A percentile compares a stretch with the other conserved stretches of the same genome.
Conservation (phyloP, 345 rosid species). For the Eucalyptus curtisii region DNA sequence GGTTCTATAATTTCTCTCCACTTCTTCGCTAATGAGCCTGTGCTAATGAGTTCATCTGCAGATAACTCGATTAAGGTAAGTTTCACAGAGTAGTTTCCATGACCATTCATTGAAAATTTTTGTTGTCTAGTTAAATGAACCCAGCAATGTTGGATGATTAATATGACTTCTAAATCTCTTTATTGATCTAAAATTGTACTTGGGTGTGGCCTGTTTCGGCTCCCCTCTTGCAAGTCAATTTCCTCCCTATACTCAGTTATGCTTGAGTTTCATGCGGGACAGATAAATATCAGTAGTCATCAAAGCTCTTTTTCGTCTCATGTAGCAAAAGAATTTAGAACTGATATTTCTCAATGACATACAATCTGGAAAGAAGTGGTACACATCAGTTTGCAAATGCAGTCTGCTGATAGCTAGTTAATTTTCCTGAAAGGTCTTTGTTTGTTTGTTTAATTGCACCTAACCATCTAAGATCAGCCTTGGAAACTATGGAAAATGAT, state of each 20-base stretch:
- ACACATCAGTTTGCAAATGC: background rate
- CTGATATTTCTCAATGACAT: background rate
- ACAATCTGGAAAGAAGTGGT: background rate
- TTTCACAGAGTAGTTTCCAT: background rate
- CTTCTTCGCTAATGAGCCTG: conserved; percentile 94
- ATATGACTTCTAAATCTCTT: background rate
- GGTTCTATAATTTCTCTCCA: conserved; percentile 65
- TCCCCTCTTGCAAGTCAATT: background rate
- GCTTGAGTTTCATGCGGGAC: background rate
- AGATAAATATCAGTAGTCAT: background rate
- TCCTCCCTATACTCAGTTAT: background rate
- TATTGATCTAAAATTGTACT: background rate
- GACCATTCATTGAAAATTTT: background rate
- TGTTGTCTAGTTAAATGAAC: background rate
- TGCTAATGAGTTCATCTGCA: conserved; percentile 85
- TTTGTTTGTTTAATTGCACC: background rate
- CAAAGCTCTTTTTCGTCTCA: background rate
- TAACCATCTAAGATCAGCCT: background rate
- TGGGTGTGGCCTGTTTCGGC: background rate
- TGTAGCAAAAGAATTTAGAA: background rate
- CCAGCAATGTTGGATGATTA: background rate
- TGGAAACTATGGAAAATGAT: background rate
- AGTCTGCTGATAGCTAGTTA: background rate
- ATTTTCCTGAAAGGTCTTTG: background rate
- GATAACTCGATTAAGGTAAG: conserved; percentile 93